These are phyloP conservation scores for Xylaria sp. DNA, from an alignment of 2,329 filamentous ascomycete species.

Conservation along the genomic window DNA sequence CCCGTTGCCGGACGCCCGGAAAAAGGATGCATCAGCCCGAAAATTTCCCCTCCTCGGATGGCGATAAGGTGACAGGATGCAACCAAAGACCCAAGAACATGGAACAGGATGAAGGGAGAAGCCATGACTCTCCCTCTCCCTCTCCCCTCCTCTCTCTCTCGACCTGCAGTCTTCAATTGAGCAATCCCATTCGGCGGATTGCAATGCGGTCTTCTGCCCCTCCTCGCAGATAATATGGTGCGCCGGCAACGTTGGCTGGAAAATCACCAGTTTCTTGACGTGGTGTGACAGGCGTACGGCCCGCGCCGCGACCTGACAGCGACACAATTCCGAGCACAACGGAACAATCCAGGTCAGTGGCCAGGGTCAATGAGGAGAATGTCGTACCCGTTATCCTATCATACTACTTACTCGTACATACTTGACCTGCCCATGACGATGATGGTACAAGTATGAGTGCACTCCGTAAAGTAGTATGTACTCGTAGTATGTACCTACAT, in stretches of 20 bases:
- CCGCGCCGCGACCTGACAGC: not conserved
- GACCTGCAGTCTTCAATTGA: not conserved
- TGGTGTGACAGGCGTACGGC: not conserved
- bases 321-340: too few species aligned
- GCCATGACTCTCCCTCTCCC: not conserved
- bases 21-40: conserved; percentile 1
- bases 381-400: too few species aligned
- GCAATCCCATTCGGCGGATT: not conserved
- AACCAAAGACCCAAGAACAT: conserved; percentile 10
- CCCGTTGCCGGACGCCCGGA: not conserved
- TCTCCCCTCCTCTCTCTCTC: not conserved
- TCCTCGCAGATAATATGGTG: not conserved
- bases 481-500: too few species aligned
- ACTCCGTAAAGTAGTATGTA: too few species aligned
- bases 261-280: not conserved
- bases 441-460: too few species aligned
- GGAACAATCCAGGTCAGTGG: too few species aligned
- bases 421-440: too few species aligned
- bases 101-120: conserved; percentile 7
- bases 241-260: not conserved
- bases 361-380: too few species aligned
- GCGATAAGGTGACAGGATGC: conserved; percentile 6
- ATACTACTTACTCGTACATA: too few species aligned
- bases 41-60: not conserved
- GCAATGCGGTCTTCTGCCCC: not conserved